A percentile compares a stretch with the other conserved stretches of the same genome.
These are phyloP conservation scores for Passiflora organensis DNA, from an alignment of 345 rosid species.

Conservation along the genomic window DNA sequence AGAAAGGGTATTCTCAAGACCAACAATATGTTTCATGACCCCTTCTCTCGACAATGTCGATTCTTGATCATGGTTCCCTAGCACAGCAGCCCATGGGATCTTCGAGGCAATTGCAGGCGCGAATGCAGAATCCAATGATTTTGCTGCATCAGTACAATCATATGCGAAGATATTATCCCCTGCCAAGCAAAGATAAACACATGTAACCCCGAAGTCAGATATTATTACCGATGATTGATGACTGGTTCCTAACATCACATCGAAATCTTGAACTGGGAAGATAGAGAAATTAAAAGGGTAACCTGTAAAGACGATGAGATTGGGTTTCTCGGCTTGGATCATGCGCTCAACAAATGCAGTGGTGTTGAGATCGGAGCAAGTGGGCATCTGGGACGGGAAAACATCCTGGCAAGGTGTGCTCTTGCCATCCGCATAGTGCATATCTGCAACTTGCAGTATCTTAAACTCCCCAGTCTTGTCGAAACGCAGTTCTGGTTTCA, in stretches of 20 bases:
- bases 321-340: constrained; percentile 73
- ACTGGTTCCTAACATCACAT: no score
- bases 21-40: constrained; percentile 72
- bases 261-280: neutral
- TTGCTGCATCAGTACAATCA: constrained; percentile 61
- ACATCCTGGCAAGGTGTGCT: constrained; percentile 50
- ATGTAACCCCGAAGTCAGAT: no score
- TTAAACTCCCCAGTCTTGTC: constrained; percentile 55
- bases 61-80: constrained; percentile 93
- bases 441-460: constrained; percentile 87
- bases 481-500: constrained; percentile 39
- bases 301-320: constrained; percentile 86
- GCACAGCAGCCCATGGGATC: constrained; percentile 84
- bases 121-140: constrained; percentile 62
- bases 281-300: neutral
- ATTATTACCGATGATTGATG: no score
- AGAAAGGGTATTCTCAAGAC: constrained; percentile 59
- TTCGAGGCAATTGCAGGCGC: constrained; percentile 64
- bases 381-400: constrained; percentile 34
- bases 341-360: constrained; percentile 62
- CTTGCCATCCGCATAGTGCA: constrained; percentile 81
- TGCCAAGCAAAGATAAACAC: constrained; percentile 16
- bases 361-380: constrained; percentile 88
- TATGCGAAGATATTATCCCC: constrained; percentile 72
- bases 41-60: constrained; percentile 69